Base-by-base conservation (phyloP, 176 grass and related monocot species). In the Oryza rufipogon region DNA sequence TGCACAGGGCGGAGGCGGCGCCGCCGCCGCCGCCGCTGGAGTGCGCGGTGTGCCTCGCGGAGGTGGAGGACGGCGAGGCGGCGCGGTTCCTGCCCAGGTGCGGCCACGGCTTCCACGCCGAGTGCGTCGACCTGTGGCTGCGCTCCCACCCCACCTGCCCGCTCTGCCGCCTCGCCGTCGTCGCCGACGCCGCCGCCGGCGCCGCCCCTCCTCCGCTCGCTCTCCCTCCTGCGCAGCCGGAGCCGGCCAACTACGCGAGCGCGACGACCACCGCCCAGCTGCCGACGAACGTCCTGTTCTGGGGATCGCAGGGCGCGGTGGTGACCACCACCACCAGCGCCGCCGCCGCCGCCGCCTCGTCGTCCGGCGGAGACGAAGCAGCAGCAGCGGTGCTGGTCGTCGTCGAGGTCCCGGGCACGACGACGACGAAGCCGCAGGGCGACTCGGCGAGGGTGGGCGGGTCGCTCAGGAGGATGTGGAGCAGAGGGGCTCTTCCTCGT, bases 81-180 rank as follows among this genome's bases (percentile, higher is more conserved):
- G 74, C 74, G 71, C 33, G 81, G 90, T 86, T 77, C 75, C 17
- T 92, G 89, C 20, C 84, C 11, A 47, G 82, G 77, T 89, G 92
- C 85, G 76, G 87, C 20, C 83, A 93, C 80, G 92, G 89, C 49
- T 94, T 98, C 85, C 91, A 98, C 79, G 88, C 90, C 68, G 78
- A 91, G 79, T 90, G 88, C 68, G 85, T 95, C 76, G 83, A 94
- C 69, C 61, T 88, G 42, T 92, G 93, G 80, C 90, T 92, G 22
- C 86, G 86, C 32, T 78, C 90, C 49, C 92, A 93, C 82, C 72
- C 93, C 14, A 91, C 94, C 41, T 94, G 92, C 12, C 90, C 92
- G 68, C 87, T 98, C 68, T 98, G 92, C 61, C 89, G 89, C 48
- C 74, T 90, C 10, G 87, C 90, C 22, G 87, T 93, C 60, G 81